Percentiles rank a stretch among this genome's conserved stretches.
Conservation (phyloP, 495 filamentous ascomycete species). For the Penicillium silybi region DNA sequence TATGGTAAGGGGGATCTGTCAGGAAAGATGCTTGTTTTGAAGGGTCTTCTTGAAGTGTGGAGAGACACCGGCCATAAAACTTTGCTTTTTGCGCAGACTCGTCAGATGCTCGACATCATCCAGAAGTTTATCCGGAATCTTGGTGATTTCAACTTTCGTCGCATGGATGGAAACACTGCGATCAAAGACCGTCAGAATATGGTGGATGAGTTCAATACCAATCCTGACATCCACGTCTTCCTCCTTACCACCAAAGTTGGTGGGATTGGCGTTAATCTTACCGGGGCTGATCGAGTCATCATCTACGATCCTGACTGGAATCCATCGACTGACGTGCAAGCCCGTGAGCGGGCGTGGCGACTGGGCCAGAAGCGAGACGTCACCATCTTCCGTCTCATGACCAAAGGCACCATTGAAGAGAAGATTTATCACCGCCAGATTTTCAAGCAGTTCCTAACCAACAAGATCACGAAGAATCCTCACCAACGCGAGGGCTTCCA, state of each 20-base stretch:
- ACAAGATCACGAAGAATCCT: slow-evolving; percentile 90
- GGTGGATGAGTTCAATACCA: slow-evolving; percentile 87
- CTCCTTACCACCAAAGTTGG: slow-evolving; percentile 93
- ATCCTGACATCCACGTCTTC: slow-evolving; percentile 77
- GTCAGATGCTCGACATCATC: slow-evolving; percentile 90
- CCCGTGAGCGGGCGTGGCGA: slow-evolving; percentile 93
- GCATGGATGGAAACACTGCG: slow-evolving; percentile 90
- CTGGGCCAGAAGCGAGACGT: slow-evolving; percentile 92
- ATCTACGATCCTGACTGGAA: slow-evolving; percentile 99
- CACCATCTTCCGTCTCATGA: slow-evolving; percentile 91
- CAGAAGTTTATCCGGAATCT: slow-evolving; percentile 69
- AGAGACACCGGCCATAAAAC: slow-evolving; percentile 85
- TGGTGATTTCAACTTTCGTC: slow-evolving; percentile 68
- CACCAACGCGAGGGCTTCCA: slow-evolving; percentile 86
- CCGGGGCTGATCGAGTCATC: slow-evolving; percentile 91
- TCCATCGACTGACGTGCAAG: slow-evolving; percentile 87
- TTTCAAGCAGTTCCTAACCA: slow-evolving; percentile 92
- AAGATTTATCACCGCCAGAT: slow-evolving; percentile 99
- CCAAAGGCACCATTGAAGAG: slow-evolving; percentile 95
- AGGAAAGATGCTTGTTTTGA: slow-evolving; percentile 92
- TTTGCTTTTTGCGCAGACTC: slow-evolving; percentile 82
- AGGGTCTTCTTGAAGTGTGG: slow-evolving; percentile 80
- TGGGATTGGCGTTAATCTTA: slow-evolving; percentile 88
- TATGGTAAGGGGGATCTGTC: slow-evolving; percentile 75
- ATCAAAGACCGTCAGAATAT: slow-evolving; percentile 77